Percentiles rank a stretch among this genome's conserved stretches.
These are phyloP conservation scores for Scenedesmus sp. DNA, from an alignment of 163 green algal species.

Conservation along the genomic window DNA sequence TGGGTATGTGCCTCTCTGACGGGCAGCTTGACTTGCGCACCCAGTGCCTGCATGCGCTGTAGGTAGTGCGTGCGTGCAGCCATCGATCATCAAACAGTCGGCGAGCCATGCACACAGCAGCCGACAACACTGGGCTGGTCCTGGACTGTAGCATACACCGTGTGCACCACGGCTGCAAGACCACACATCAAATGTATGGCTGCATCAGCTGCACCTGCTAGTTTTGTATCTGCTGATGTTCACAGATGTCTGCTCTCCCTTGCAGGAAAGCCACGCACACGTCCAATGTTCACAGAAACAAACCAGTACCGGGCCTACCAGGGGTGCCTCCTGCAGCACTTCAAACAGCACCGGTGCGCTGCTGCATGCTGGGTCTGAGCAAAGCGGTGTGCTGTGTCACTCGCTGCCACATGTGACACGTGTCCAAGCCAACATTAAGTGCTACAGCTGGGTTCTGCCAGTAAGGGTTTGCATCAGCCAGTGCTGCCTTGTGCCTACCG, in stretches of 20 bases:
- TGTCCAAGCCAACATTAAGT: background rate
- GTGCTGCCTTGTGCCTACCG: background rate
- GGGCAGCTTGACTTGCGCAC: background rate
- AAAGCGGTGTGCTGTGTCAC: background rate
- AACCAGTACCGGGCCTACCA: slow-evolving; percentile 55
- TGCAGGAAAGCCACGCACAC: slow-evolving; percentile 41
- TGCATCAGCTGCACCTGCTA: background rate
- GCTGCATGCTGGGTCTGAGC: too few relatives aligned
- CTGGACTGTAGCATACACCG: too few relatives aligned
- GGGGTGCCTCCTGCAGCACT: slow-evolving; percentile 47
- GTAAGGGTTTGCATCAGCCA: background rate
- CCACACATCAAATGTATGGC: too few relatives aligned
- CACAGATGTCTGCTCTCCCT: background rate
- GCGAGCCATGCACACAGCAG: too few relatives aligned
- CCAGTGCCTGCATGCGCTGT: too few relatives aligned
- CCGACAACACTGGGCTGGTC: too few relatives aligned
- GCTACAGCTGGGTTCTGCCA: background rate
- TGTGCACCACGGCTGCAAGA: too few relatives aligned
- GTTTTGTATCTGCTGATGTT: background rate
- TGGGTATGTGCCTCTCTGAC: background rate
- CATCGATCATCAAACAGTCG: background rate
- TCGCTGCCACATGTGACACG: background rate
- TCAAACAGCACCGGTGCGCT: slow-evolving; percentile 31
- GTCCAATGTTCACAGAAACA: slow-evolving; percentile 43
- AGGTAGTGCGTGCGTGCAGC: background rate